A percentile compares a stretch with the other conserved stretches of the same genome.
phyloP scores from a whole-genome alignment of 1,284 basidiomycete genomes.

The Singerocomus rubriflavus region DNA sequence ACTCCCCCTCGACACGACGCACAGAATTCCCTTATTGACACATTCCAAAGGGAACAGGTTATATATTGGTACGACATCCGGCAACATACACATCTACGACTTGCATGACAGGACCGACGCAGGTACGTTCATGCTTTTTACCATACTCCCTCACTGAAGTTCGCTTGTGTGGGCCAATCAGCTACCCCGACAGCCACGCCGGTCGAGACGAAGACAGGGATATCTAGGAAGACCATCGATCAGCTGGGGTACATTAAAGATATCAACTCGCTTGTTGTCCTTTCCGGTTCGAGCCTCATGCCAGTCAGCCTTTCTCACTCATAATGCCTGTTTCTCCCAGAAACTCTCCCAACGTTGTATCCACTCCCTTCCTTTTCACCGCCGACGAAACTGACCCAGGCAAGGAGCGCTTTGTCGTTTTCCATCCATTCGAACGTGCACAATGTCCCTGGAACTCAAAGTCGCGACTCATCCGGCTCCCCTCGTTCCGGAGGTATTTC shows the following conservation, averaged over 20 bases:
- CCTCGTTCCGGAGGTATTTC: conserved; percentile 15
- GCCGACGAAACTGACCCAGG: conserved; percentile 67
- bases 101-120: conserved; percentile 40
- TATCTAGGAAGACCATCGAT: conserved; percentile 75
- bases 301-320: not conserved
- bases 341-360: conserved; percentile 59
- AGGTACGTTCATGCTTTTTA: conserved; percentile 28
- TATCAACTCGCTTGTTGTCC: conserved; percentile 74
- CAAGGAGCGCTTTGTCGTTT: conserved; percentile 81
- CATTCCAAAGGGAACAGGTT: conserved; percentile 60
- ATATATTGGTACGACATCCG: conserved; percentile 73
- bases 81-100: conserved; percentile 66
- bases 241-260: conserved; percentile 84
- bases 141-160: not conserved
- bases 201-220: conserved; percentile 63
- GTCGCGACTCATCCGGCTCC: conserved; percentile 1
- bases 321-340: conserved; percentile 36
- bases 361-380: conserved; percentile 65
- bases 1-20: conserved; percentile 23
- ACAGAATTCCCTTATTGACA: conserved; percentile 4
- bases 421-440: conserved; percentile 65
- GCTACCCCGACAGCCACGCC: conserved; percentile 42
- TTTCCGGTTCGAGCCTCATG: conserved; percentile 61
- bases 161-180: not conserved
- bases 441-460: conserved; percentile 13